A percentile compares a stretch with the other conserved stretches of the same genome.
phyloP scores from a whole-genome alignment of 139 green algal genomes.

The Haematococcus sp. region DNA sequence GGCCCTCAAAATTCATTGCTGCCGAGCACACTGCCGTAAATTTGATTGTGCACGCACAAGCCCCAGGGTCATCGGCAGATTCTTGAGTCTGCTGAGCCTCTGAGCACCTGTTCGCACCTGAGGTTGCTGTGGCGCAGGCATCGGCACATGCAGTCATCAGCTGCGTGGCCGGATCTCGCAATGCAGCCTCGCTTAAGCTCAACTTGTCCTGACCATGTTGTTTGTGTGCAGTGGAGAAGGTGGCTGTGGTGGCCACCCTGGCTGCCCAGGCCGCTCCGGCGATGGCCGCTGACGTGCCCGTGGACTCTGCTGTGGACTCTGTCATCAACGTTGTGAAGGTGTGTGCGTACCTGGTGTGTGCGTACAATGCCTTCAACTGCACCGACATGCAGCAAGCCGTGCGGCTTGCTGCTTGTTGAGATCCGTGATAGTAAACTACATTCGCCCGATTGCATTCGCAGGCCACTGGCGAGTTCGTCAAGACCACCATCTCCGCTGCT shows the following conservation, averaged over 20 bases:
- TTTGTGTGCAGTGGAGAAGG: no score
- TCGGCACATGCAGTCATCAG: no score
- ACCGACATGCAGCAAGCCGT: neutral
- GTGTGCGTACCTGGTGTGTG: neutral
- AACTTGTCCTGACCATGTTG: no score
- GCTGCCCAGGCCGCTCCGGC: conserved; percentile 11
- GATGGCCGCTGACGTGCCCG: conserved; percentile 13
- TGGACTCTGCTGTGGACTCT: conserved; percentile 36
- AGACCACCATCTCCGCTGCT: conserved; percentile 27
- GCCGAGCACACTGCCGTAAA: no score
- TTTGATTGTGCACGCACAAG: no score
- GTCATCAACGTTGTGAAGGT: conserved; percentile 48
- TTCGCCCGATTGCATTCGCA: conserved; percentile 5
- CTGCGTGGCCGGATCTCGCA: no score
- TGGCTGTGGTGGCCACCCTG: conserved; percentile 37
- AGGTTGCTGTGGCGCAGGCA: no score
- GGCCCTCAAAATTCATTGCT: no score
- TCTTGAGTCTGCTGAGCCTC: no score
- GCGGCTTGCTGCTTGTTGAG: neutral
- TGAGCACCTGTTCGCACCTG: no score
- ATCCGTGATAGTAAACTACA: neutral
- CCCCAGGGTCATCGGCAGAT: no score
- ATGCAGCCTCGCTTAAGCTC: no score
- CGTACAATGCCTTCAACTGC: neutral
- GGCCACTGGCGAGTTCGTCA: conserved; percentile 40